Percentiles rank a stretch among this genome's conserved stretches.
phyloP scores from a whole-genome alignment of 2,329 filamentous ascomycete species.

The Diplocarpon mali region DNA sequence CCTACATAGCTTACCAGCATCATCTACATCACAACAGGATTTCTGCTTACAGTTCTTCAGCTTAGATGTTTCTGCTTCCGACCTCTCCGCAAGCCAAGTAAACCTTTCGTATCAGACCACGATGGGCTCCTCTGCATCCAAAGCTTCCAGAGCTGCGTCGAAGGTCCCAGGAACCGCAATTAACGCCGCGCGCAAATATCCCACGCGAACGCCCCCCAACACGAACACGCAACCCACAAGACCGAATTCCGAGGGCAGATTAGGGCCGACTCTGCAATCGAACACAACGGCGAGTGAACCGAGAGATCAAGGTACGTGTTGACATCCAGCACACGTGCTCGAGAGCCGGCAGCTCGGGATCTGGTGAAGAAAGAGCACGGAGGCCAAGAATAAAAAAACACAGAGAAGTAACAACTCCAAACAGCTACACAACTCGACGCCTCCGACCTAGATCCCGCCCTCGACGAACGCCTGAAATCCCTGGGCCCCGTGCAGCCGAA shows the following conservation, averaged over 20 bases:
- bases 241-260: not conserved
- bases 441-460: slow-evolving; percentile 13
- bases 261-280: slow-evolving; percentile 3
- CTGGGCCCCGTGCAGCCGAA: slow-evolving; percentile 23
- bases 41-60: too few species aligned
- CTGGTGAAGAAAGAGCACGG: not conserved
- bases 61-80: too few species aligned
- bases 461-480: slow-evolving; percentile 18
- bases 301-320: slow-evolving; percentile 12
- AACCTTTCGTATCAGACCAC: too few species aligned
- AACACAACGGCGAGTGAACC: not conserved
- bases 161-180: slow-evolving; percentile 11
- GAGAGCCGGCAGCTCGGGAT: not conserved
- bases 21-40: too few species aligned
- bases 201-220: slow-evolving; percentile 17
- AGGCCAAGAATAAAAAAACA: not conserved
- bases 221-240: slow-evolving; percentile 7
- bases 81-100: too few species aligned
- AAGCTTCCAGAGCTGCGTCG: slow-evolving; percentile 15
- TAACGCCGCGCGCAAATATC: slow-evolving; percentile 23
- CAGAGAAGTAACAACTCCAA: not conserved
- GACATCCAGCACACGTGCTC: not conserved
- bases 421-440: slow-evolving; percentile 10
- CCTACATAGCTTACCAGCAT: too few species aligned
- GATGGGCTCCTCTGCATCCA: slow-evolving; percentile 24